phyloP scores from a whole-genome alignment of 2,329 filamentous ascomycete species.

The Lomentospora prolificans region DNA sequence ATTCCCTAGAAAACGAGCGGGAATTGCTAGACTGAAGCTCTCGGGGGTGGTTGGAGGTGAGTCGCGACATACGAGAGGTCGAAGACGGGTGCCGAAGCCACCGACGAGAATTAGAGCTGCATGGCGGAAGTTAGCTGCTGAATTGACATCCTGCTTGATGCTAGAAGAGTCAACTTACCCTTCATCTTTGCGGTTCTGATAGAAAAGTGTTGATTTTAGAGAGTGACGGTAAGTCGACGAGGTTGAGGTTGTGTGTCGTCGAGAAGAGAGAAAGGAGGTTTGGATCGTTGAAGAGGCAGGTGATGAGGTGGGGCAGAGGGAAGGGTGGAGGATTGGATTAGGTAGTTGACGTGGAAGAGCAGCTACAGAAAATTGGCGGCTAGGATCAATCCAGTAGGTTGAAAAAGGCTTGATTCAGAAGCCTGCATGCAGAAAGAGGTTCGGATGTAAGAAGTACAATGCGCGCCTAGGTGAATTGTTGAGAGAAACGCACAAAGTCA shows the following conservation, averaged over 20 bases:
- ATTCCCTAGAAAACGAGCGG: background rate
- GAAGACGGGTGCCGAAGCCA: slow-evolving; percentile 95
- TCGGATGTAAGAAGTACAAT: background rate
- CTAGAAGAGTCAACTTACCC: slow-evolving; percentile 16
- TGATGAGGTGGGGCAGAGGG: background rate
- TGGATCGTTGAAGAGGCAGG: background rate
- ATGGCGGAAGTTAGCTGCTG: slow-evolving; percentile 14
- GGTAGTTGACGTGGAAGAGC: background rate
- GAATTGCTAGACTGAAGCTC: slow-evolving; percentile 5
- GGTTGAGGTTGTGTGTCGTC: background rate
- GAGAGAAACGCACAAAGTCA: slow-evolving; percentile 1
- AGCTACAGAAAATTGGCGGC: background rate
- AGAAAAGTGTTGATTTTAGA: background rate
- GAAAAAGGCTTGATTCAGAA: slow-evolving; percentile 2
- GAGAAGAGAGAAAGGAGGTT: background rate
- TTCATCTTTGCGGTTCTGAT: slow-evolving; percentile 23
- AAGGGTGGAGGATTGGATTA: background rate
- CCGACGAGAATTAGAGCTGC: slow-evolving; percentile 96
- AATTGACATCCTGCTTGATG: background rate
- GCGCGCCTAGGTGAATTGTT: background rate
- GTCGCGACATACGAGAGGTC: slow-evolving; percentile 65
- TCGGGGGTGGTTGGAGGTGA: slow-evolving; percentile 11
- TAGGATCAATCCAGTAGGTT: background rate
- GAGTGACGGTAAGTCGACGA: background rate
- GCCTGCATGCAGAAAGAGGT: background rate